phyloP scores from a whole-genome alignment of 2,329 filamentous ascomycete species.

The Keithomyces neogunnii region DNA sequence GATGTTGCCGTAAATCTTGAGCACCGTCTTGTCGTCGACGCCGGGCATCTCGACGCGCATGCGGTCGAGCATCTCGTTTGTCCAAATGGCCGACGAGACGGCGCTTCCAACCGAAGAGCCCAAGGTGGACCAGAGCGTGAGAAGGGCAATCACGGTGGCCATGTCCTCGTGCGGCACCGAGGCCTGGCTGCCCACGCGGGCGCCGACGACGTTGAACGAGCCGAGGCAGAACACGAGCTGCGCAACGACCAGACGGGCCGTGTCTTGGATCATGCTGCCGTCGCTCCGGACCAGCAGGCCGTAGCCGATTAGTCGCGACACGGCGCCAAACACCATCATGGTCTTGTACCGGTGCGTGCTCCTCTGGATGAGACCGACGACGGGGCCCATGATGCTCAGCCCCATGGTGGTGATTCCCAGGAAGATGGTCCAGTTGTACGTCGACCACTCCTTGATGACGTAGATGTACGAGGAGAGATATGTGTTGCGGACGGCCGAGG shows the following conservation, averaged over 20 bases:
- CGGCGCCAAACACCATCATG: conserved; percentile 29
- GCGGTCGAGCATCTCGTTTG: conserved; percentile 25
- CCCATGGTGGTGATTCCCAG: conserved; percentile 29
- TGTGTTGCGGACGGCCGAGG: conserved; percentile 26
- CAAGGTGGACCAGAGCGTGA: conserved; percentile 30
- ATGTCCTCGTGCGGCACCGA: conserved; percentile 34
- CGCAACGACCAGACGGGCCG: conserved; percentile 23
- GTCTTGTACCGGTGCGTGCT: conserved; percentile 32
- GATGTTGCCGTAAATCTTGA: conserved; percentile 26
- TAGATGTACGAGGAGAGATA: conserved; percentile 29
- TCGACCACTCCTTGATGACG: conserved; percentile 32
- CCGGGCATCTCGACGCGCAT: conserved; percentile 23
- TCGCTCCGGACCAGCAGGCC: conserved; percentile 22
- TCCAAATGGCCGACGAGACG: conserved; percentile 16
- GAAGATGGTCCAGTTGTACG: conserved; percentile 33
- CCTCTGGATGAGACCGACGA: conserved; percentile 25
- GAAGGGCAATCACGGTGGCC: conserved; percentile 26
- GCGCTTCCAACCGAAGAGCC: conserved; percentile 30
- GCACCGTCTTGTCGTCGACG: conserved; percentile 14
- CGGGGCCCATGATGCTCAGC: conserved; percentile 26
- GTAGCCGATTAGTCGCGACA: conserved; percentile 13
- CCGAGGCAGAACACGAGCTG: conserved; percentile 29
- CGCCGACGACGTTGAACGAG: conserved; percentile 30
- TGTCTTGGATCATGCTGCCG: conserved; percentile 23
- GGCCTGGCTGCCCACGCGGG: conserved; percentile 29